phyloP scores from a whole-genome alignment of 2,329 filamentous ascomycete genomes.

The Fusarium ramigenum region DNA sequence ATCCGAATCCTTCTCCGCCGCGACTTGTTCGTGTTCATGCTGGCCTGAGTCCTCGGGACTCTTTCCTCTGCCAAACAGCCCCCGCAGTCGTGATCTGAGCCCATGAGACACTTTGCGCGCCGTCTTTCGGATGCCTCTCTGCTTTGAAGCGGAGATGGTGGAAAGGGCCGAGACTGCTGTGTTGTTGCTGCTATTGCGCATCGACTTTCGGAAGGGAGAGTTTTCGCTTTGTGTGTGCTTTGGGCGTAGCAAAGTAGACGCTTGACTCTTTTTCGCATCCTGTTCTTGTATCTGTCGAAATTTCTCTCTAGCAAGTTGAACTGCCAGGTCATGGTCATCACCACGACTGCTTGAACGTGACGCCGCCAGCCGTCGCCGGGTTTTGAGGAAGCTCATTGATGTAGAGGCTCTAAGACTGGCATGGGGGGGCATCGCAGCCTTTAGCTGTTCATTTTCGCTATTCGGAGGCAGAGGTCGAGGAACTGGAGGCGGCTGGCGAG shows the following conservation, averaged over 20 bases:
- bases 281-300: constrained; percentile 50
- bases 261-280: constrained; percentile 50
- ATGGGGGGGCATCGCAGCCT: neutral
- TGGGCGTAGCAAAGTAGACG: constrained; percentile 57
- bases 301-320: constrained; percentile 50
- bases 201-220: constrained; percentile 57
- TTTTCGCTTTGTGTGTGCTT: constrained; percentile 48
- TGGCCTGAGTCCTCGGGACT: constrained; percentile 18
- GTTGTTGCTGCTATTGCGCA: constrained; percentile 57
- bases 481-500: constrained; percentile 6
- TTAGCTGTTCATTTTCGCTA: constrained; percentile 45
- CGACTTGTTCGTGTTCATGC: neutral
- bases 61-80: constrained; percentile 46
- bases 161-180: constrained; percentile 47
- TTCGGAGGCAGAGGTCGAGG: constrained; percentile 15
- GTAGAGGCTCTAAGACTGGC: constrained; percentile 56
- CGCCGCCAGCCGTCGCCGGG: constrained; percentile 41
- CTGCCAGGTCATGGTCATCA: constrained; percentile 46
- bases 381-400: constrained; percentile 64
- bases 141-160: constrained; percentile 39
- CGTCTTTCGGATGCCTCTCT: constrained; percentile 56
- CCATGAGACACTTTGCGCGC: constrained; percentile 70
- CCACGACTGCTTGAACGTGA: constrained; percentile 27
- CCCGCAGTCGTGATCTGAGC: constrained; percentile 68
- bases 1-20: constrained; percentile 33